A percentile compares a stretch with the other conserved stretches of the same genome.
These are phyloP conservation scores for Zoysia pacifica DNA, from an alignment of 176 grass and related monocot species.

Conservation along the genomic window DNA sequence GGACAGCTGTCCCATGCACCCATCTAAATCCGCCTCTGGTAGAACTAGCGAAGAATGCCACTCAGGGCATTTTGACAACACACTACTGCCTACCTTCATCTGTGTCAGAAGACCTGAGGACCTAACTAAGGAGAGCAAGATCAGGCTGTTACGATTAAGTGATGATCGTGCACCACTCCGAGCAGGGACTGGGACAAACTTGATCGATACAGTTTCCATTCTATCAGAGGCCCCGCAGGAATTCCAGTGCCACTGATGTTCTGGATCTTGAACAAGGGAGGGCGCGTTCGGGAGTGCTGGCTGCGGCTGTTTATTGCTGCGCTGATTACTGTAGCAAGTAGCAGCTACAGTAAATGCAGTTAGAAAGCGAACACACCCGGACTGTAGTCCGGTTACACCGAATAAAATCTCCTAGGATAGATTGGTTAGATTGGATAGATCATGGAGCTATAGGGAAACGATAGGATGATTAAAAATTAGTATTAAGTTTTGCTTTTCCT, in stretches of 20 bases:
- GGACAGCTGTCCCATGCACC: too few relatives aligned
- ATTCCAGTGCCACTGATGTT: constrained; percentile 1
- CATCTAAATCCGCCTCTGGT: too few relatives aligned
- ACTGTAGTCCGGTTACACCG: constrained; percentile 1
- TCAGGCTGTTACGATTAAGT: not conserved
- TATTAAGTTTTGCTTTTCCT: constrained; percentile 29
- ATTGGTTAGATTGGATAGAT: not conserved
- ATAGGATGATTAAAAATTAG: constrained; percentile 15
- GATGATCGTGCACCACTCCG: not conserved
- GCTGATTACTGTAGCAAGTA: too few relatives aligned
- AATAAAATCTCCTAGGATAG: not conserved
- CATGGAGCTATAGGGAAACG: not conserved
- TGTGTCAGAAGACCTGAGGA: constrained; percentile 81
- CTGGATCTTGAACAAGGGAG: constrained; percentile 1
- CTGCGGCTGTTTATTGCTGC: too few relatives aligned
- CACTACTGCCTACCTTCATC: constrained; percentile 85
- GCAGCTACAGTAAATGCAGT: too few relatives aligned
- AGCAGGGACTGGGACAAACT: not conserved
- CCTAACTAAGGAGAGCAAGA: constrained; percentile 39
- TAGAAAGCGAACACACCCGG: not conserved
- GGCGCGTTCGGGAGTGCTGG: too few relatives aligned
- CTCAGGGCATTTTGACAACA: constrained; percentile 74
- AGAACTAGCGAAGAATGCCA: constrained; percentile 82
- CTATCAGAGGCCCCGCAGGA: not conserved
- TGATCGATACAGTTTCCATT: not conserved